Conservation (phyloP, 441 rosid genomes). For the Adansonia gregorii region DNA sequence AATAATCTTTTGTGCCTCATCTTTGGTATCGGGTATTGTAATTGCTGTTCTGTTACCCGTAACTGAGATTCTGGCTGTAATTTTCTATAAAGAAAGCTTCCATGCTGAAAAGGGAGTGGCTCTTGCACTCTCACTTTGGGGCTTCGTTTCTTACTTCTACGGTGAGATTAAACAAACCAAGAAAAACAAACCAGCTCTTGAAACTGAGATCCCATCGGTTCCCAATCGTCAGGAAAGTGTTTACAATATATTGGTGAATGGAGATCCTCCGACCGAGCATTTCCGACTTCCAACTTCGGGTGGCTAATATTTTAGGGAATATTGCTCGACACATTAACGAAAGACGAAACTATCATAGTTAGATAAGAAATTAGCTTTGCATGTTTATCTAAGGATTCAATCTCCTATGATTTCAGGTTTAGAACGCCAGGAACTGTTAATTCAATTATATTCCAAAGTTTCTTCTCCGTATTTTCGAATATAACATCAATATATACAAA, state of each 20-base stretch:
- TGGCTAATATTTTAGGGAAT: not conserved
- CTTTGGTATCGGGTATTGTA: slow-evolving; percentile 56
- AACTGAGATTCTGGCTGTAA: slow-evolving; percentile 63
- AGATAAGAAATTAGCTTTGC: not conserved
- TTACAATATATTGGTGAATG: not conserved
- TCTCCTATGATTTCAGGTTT: not conserved
- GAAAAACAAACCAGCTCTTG: slow-evolving; percentile 16
- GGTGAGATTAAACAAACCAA: slow-evolving; percentile 46
- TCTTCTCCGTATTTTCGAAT: not conserved
- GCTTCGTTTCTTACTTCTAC: slow-evolving; percentile 62
- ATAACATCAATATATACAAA: not conserved
- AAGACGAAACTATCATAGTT: not conserved
- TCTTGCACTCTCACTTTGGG: slow-evolving; percentile 69
- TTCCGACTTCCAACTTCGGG: not conserved
- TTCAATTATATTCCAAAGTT: not conserved
- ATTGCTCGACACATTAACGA: not conserved
- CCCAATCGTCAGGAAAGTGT: not conserved
- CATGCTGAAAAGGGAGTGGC: slow-evolving; percentile 62
- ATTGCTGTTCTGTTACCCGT: slow-evolving; percentile 53
- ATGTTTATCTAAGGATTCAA: not conserved
- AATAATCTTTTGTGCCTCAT: slow-evolving; percentile 56
- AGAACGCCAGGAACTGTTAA: not conserved
- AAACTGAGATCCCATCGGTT: slow-evolving; percentile 19
- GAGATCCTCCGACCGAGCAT: slow-evolving; percentile 24
- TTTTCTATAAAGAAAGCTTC: slow-evolving; percentile 67